Evolutionary conservation across 352 stramenopile genomes (phyloP).

Genomic region (Globisporangium canariense): DNA sequence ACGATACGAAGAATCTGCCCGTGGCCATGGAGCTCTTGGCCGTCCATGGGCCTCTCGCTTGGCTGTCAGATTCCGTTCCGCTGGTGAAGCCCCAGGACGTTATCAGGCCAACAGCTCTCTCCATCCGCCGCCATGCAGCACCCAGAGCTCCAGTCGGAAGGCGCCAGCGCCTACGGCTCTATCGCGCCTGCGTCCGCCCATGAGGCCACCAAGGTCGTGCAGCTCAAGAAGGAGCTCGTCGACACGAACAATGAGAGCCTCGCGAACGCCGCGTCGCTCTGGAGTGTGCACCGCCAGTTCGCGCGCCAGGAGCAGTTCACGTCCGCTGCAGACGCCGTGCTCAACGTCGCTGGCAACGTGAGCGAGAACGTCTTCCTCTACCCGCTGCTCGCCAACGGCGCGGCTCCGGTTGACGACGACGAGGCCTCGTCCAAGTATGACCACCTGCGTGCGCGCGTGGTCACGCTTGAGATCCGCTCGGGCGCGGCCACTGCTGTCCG

Average conservation of each 20-base stretch:
- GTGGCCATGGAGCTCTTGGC: neutral
- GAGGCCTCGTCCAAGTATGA: slow-evolving; percentile 14
- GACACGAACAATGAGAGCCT: neutral
- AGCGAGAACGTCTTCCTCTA: slow-evolving; percentile 68
- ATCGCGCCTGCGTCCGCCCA: slow-evolving; percentile 14
- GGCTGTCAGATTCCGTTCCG: slow-evolving; percentile 13
- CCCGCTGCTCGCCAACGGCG: slow-evolving; percentile 35
- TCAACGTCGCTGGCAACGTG: slow-evolving; percentile 52
- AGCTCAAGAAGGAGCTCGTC: slow-evolving; percentile 9
- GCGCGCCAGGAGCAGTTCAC: slow-evolving; percentile 43
- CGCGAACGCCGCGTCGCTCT: slow-evolving; percentile 20
- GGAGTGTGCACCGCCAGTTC: slow-evolving; percentile 32
- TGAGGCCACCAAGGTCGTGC: neutral
- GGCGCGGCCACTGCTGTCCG: slow-evolving; percentile 56
- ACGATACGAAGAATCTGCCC: slow-evolving; percentile 8
- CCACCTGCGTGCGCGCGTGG: slow-evolving; percentile 44
- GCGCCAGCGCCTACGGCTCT: slow-evolving; percentile 19
- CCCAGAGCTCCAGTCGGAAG: slow-evolving; percentile 33
- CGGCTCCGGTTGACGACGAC: neutral
- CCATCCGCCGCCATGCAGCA: slow-evolving; percentile 16
- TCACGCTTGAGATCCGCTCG: slow-evolving; percentile 55
- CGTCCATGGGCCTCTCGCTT: no score
- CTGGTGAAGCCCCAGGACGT: slow-evolving; percentile 12
- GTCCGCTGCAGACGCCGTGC: slow-evolving; percentile 52
- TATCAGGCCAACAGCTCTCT: neutral